Evolutionary conservation across 2,329 filamentous ascomycete genomes (phyloP).

Genomic region (Nigrospora sphaerica): DNA sequence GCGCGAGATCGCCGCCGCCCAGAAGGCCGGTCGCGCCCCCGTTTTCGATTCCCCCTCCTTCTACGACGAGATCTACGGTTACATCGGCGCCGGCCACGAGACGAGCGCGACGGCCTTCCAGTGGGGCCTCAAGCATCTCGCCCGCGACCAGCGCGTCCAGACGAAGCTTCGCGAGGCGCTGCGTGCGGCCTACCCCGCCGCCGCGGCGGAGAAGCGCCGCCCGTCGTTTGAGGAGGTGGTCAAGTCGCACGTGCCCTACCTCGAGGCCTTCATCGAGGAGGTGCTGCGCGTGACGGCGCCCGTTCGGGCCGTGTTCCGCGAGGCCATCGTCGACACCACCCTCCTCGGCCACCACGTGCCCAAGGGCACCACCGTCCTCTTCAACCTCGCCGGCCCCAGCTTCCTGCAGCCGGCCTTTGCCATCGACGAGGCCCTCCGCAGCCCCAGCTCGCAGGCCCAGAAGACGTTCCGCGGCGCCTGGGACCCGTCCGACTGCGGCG

Average conservation of each 20-base stretch:
- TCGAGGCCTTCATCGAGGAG: conserved; percentile 7
- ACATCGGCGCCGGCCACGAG: conserved; percentile 5
- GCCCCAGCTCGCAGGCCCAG: conserved; percentile 4
- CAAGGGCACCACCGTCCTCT: conserved; percentile 3
- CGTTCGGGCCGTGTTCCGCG: neutral
- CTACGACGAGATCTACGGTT: conserved; percentile 6
- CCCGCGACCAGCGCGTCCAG: conserved; percentile 4
- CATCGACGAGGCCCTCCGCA: conserved; percentile 5
- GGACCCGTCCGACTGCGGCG: conserved; percentile 1
- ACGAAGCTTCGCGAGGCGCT: conserved; percentile 1
- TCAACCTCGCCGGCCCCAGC: conserved; percentile 1
- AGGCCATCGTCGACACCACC: conserved; percentile 3
- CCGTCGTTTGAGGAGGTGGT: conserved; percentile 5
- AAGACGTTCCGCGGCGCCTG: conserved; percentile 1
- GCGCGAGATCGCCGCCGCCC: conserved; percentile 6
- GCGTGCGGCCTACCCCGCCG: conserved; percentile 1
- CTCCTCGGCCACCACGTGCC: conserved; percentile 3
- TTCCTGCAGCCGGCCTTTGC: neutral
- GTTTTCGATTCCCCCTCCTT: conserved; percentile 6
- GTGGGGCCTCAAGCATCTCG: conserved; percentile 7
- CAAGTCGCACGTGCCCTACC: conserved; percentile 4
- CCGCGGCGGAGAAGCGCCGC: conserved; percentile 1
- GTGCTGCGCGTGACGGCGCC: conserved; percentile 4
- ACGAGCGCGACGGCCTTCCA: conserved; percentile 2
- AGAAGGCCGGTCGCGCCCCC: conserved; percentile 6